Base-by-base conservation (phyloP, 148 eudicot genomes). In the Vaccinium macrocarpon region DNA sequence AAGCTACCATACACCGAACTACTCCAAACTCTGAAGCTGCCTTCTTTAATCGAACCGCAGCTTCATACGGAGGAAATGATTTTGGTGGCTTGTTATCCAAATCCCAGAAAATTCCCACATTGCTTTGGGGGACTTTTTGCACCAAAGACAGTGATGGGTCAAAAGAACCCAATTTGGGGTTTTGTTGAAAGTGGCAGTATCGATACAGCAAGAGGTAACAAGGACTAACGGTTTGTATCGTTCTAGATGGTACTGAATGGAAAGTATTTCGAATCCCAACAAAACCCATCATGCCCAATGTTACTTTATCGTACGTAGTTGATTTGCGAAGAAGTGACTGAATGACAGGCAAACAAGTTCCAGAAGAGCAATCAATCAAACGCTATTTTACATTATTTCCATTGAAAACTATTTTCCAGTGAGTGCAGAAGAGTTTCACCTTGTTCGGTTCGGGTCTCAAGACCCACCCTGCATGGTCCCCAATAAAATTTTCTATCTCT, bases 51-150 rank as follows among this genome's bases (percentile, higher is more conserved):
- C 90, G 86, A 66, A 85, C 66, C 8, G 95, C 96, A 19, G 94
- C 97, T 71, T 93, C 96, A 84, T 84, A 94, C 0, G 95, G 95
- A 19, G 94, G 85, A 23, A 87, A 77, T 76, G 92, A 86, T 70
- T 88, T 95, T 25, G 97, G 98, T 42, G 97, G 95, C 84, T 93
- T 94, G 89, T 95, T 95, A 68, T 93, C 94, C 77, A 95, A 88
- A 85, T 95, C 98, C 98, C 98, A 95, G 78, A 95, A 95, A 42
- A 95, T 89, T 13, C 91, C 98, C 32, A 94, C 91, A 71, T 83
- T 91, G 29, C 78, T 82, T 62, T 79, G 88, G 12, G 90, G 70
- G 82, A 10, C 51, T 73, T 72, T 88, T 66, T 81, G 82, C 55
- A 51, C 78, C 46, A 70, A 73, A 73, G 84, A 79, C 50, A 72